Evolutionary conservation across 148 eudicot species (phyloP), one percentile per base, ranked within the genome.

Genomic region (Nyssa sinensis): DNA sequence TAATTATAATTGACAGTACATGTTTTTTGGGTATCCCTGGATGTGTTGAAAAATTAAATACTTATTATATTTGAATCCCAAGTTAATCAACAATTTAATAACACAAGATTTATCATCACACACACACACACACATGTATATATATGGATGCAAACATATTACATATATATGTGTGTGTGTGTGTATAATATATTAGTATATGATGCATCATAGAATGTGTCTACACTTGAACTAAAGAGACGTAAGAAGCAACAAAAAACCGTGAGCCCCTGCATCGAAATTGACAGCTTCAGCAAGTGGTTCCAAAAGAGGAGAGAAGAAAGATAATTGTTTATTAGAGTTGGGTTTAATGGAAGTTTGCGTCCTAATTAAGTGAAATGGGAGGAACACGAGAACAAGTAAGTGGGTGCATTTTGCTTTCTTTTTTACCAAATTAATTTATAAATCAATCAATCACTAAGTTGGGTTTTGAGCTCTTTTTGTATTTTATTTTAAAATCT

Each of bases 321-420:
- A n/a, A 17, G 12, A n/a, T 62, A 19, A 60, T 70, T 55, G 31
- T 70, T 60, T 37, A 61, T 55, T 70, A 70, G 35, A n/a, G 28
- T 8, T 27, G 55, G 33, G 30, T 17, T 71, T 4, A 33, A n/a
- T 58, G 64, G 32, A 8, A 71, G 66, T 39, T 61, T 28, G 37
- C 19, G 49, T 39, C 53, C 57, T 25, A n/a, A n/a, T n/a, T n/a
- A 67, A 47, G 57, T 39, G 57, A 39, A 72, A 4, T 5, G 28
- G 27, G 74, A 71, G 74, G 57, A 71, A 61, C 74, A 71, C 66
- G 66, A 72, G 75, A 41, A 27, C 27, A 61, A 60, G 66, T 57
- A 61, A 61, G 66, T 35, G 17, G 19, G 33, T 33, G 30, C 11
- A 64, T 23, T 30, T 23, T 14, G 25, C 17, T 34, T 29, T 61